phyloP scores from a whole-genome alignment of 1,139 yeast genomes.

The Hyphopichia fennica region DNA sequence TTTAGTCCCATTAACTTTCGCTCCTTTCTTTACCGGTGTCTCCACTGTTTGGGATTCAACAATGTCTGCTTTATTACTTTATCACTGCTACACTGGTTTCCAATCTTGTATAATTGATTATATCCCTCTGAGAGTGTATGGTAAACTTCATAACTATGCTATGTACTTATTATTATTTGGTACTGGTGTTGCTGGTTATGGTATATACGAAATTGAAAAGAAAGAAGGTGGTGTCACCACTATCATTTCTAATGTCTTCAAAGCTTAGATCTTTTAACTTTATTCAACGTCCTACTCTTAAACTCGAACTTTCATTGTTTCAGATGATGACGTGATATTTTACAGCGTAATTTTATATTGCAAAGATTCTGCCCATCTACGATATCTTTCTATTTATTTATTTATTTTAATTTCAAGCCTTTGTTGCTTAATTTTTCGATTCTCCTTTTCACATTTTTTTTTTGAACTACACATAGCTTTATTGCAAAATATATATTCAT shows the following conservation, averaged over 20 bases:
- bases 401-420: background rate
- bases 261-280: constrained; percentile 30
- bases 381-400: background rate
- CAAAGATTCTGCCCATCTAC: too few species aligned
- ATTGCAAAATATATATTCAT: background rate
- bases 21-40: constrained; percentile 61
- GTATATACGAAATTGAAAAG: constrained; percentile 79
- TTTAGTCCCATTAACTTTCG: constrained; percentile 61
- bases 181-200: constrained; percentile 71
- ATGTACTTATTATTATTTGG: constrained; percentile 68
- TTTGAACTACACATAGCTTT: background rate
- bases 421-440: background rate
- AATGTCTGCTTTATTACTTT: constrained; percentile 54
- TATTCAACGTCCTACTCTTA: too few species aligned
- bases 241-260: constrained; percentile 39
- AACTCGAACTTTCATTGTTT: too few species aligned
- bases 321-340: too few species aligned
- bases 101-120: constrained; percentile 79
- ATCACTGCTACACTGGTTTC: constrained; percentile 71
- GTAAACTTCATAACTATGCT: constrained; percentile 65
- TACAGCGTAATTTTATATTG: too few species aligned
- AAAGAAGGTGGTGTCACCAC: constrained; percentile 47
- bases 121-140: constrained; percentile 81
- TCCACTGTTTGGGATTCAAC: constrained; percentile 57
- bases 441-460: background rate